Evolutionary conservation across 352 stramenopile species (phyloP), one percentile per base, ranked within the genome.

Genomic region (Pythium plurisporium): DNA sequence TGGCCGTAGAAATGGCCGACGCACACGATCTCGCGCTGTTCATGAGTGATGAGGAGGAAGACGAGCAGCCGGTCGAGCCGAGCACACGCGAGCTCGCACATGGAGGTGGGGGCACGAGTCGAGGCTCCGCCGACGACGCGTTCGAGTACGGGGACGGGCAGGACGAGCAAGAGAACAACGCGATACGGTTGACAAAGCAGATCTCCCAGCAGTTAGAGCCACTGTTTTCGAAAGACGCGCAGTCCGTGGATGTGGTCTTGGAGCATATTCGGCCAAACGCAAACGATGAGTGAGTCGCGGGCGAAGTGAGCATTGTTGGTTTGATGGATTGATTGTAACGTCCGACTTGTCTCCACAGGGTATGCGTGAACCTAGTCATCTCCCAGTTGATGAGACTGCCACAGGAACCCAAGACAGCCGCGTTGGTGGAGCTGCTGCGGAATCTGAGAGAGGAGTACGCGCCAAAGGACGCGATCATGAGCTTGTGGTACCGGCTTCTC

Each of bases 371-470:
- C 14, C 29, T 56, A 23, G 45, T 87, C 41, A 63, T 73, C 33
- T 42, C 37, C 22, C 59, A 70, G 34, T 50, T 87, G 11, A 20
- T 63, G 50, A 48, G 43, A 27, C 55, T 87, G 14, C 74, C 74
- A 9, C 49, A 53, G 27, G 67, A 82, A 14, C 55, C 62, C 17
- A 67, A 67, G 38, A 63, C 61, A 1, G 41, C 67, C n/a, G 59
- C 69, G 36, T 65, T 87, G 22, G 59, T 83, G 15, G 65, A 70
- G n/a, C 34, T 87, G 26, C 52, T 87, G n/a, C 60, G 72, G 4
- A 74, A 82, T 19, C 53, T 79, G 19, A 53, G 66, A 25, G 76
- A 87, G 47, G 68, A 82, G 53, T 79, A 67, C 42, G 73, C 79
- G 2, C 76, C 76, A 10, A 74, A 74, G 27, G 61, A 82, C 26